Evolutionary conservation across 768 basidiomycete genomes (phyloP).

Genomic region (Candolleomyces efflorescens): DNA sequence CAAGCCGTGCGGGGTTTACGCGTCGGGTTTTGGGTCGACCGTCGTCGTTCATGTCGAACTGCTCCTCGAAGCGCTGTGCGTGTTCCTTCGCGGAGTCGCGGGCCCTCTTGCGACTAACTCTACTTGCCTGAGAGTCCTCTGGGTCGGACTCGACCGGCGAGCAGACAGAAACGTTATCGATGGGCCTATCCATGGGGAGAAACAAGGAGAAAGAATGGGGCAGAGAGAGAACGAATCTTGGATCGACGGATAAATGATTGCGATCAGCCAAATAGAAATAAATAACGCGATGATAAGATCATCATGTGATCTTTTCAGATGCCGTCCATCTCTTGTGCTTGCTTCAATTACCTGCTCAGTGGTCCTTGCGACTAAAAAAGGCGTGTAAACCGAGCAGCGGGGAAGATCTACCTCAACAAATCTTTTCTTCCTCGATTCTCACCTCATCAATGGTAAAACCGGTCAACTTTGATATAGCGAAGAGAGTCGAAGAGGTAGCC

Average conservation of each 20-base stretch:
- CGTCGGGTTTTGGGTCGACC: constrained; percentile 42
- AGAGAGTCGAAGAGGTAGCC: constrained; percentile 18
- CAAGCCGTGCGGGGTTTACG: constrained; percentile 68
- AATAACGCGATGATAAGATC: constrained; percentile 4
- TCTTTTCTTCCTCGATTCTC: not conserved
- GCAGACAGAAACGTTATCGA: not conserved
- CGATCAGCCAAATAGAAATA: not conserved
- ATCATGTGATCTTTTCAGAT: not conserved
- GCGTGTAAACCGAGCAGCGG: too few species aligned
- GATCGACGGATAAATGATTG: not conserved
- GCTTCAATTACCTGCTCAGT: not conserved
- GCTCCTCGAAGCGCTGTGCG: constrained; percentile 6
- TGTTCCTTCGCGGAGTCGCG: constrained; percentile 21
- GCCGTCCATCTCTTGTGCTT: not conserved
- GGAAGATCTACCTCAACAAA: too few species aligned
- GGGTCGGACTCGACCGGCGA: not conserved
- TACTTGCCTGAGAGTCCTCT: constrained; percentile 43
- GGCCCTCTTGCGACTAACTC: constrained; percentile 61
- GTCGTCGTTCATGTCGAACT: constrained; percentile 22
- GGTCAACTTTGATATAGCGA: constrained; percentile 24
- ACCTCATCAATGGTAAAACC: not conserved
- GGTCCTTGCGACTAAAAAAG: too few species aligned
- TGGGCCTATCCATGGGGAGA: not conserved
- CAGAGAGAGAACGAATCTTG: not conserved
- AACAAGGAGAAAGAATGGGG: not conserved